Percentiles rank a stretch among this genome's conserved stretches.
Evolutionary conservation across 352 stramenopile species (phyloP).

Genomic region (Hyphochytrium catenoides): DNA sequence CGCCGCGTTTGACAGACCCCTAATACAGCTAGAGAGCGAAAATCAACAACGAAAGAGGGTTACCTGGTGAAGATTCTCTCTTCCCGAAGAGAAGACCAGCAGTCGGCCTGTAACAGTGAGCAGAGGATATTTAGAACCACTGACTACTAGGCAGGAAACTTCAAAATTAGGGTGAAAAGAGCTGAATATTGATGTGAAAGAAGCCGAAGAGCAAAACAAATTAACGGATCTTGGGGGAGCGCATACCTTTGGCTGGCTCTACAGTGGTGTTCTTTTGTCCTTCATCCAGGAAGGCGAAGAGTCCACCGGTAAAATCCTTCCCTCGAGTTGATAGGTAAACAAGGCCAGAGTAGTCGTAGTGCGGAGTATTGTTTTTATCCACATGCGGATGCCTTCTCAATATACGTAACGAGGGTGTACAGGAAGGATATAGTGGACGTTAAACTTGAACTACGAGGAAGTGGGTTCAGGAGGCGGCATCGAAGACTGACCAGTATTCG

Average conservation of each 20-base stretch:
- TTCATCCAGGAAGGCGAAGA: slow-evolving; percentile 68
- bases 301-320: slow-evolving; percentile 57
- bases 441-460: neutral
- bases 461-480: neutral
- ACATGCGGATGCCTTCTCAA: slow-evolving; percentile 46
- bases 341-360: slow-evolving; percentile 76
- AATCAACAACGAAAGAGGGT: neutral
- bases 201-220: neutral
- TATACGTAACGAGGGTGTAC: neutral
- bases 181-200: too few species aligned
- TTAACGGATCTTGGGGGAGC: neutral
- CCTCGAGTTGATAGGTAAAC: slow-evolving; percentile 55
- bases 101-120: slow-evolving; percentile 15
- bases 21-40: too few species aligned
- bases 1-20: too few species aligned
- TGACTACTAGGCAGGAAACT: too few species aligned
- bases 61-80: slow-evolving; percentile 56
- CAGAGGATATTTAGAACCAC: too few species aligned
- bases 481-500: slow-evolving; percentile 48
- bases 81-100: slow-evolving; percentile 66
- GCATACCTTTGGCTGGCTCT: slow-evolving; percentile 26
- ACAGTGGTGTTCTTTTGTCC: slow-evolving; percentile 33
- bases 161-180: too few species aligned
- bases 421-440: neutral
- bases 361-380: slow-evolving; percentile 74